Evolutionary conservation across 805 yeast genomes (phyloP), one percentile per base, ranked within the genome.

Genomic region (Lipomyces lipofer): DNA sequence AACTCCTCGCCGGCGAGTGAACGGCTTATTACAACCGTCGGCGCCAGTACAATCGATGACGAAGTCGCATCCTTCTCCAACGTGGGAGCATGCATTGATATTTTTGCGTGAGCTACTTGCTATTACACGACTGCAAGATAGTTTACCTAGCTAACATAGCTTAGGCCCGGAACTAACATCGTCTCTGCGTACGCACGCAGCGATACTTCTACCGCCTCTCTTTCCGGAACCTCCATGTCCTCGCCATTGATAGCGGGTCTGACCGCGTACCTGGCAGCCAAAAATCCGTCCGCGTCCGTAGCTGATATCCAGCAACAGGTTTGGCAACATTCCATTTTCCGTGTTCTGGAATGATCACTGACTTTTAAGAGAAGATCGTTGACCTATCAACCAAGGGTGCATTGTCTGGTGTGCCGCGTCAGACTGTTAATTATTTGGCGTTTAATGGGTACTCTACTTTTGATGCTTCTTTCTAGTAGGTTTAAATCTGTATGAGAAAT

Each of bases 221-320:
- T 51, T 22, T 51, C 56, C 6, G 98, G 98, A 73, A 91, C 97
- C 12, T 91, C 97, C 15, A 92, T 92, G 98, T 96, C 97, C 25
- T 85, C 97, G 28, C 98, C 98, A 40, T 96, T 90, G 68, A 91
- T 92, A 64, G 85, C 90, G 56, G 98, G 98, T 64, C 78, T 92
- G 71, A 81, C 89, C 67, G 80, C 96, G 8, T 92, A 92, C 78
- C 30, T 58, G 5, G 47, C 25, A 1, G 46, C 49, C 10, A 30
- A 46, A 32, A 9, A 49, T 21, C 54, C 59, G 10, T 13, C 12
- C 28, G 36, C 71, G 42, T 28, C 54, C 2, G 54, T 49, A n/a
- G 35, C 49, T 2, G 54, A 51, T 3, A 66, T 75, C 13, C 72
- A 56, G 30, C 27, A 46, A n/a, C 51, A 45, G 40, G 15, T 35